Conservation (phyloP, 2,329 filamentous ascomycete genomes). For the Pseudopyrenochaeta lycopersici region DNA sequence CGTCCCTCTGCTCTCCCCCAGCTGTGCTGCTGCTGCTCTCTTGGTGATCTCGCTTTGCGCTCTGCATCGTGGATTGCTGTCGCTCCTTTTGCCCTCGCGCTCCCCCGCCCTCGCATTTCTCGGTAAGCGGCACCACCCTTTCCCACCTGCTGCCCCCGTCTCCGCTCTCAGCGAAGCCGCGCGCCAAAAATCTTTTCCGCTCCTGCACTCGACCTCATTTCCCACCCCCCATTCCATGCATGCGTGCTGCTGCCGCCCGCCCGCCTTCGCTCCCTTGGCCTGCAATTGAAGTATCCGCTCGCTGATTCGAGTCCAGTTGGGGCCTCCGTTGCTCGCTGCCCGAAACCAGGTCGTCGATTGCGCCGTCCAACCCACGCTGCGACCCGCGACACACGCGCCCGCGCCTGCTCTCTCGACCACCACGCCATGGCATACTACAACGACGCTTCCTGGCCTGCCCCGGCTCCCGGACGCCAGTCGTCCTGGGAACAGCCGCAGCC, state of each 20-base stretch:
- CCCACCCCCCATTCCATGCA: slow-evolving; percentile 35
- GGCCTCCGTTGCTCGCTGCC: slow-evolving; percentile 16
- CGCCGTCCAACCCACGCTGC: slow-evolving; percentile 15
- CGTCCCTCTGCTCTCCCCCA: slow-evolving; percentile 25
- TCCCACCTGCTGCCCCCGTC: slow-evolving; percentile 27
- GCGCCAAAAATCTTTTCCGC: slow-evolving; percentile 48
- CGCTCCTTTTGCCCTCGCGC: slow-evolving; percentile 41
- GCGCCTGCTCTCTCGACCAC: slow-evolving; percentile 11
- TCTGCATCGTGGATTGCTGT: slow-evolving; percentile 38
- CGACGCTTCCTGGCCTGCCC: slow-evolving; percentile 68
- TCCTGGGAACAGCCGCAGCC: slow-evolving; percentile 79
- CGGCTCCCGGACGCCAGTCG: slow-evolving; percentile 68
- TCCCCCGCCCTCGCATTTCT: slow-evolving; percentile 23
- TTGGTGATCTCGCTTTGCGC: slow-evolving; percentile 36
- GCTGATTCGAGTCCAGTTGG: slow-evolving; percentile 27
- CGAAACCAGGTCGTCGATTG: slow-evolving; percentile 13
- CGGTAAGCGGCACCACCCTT: slow-evolving; percentile 43
- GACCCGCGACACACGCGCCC: slow-evolving; percentile 8
- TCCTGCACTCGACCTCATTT: slow-evolving; percentile 36
- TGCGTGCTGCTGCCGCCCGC: slow-evolving; percentile 19
- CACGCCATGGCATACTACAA: slow-evolving; percentile 73
- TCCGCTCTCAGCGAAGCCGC: slow-evolving; percentile 34
- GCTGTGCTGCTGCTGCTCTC: slow-evolving; percentile 38
- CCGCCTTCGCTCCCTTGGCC: slow-evolving; percentile 20
- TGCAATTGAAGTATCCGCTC: slow-evolving; percentile 27